These are phyloP conservation scores for Podospora sp. DNA, from an alignment of 495 filamentous ascomycete genomes.

Conservation along the genomic window DNA sequence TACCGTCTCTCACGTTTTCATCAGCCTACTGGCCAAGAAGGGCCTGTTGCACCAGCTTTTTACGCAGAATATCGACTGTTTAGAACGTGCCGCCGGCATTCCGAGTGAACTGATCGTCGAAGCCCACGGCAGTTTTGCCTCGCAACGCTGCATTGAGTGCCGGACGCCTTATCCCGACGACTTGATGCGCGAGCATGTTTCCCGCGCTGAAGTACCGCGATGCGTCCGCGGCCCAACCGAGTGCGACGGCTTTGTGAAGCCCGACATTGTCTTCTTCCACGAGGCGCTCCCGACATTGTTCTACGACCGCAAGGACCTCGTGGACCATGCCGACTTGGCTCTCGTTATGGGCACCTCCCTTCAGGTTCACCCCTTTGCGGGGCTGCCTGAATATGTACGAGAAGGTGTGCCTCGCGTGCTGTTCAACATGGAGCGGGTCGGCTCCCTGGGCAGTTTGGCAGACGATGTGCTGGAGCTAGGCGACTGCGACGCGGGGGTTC, in stretches of 20 bases:
- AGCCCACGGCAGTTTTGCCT: slow-evolving; percentile 93
- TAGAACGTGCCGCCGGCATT: slow-evolving; percentile 87
- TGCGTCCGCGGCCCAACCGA: slow-evolving; percentile 48
- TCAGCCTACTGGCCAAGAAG: slow-evolving; percentile 71
- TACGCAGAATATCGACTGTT: slow-evolving; percentile 96
- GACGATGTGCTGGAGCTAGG: slow-evolving; percentile 46
- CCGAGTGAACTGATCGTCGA: slow-evolving; percentile 81
- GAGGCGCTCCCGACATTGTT: slow-evolving; percentile 73
- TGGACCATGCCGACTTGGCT: slow-evolving; percentile 70
- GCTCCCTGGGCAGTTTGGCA: slow-evolving; percentile 65
- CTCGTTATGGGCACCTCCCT: slow-evolving; percentile 94
- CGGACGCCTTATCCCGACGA: slow-evolving; percentile 67
- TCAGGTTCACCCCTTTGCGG: slow-evolving; percentile 86
- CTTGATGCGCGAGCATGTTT: slow-evolving; percentile 69
- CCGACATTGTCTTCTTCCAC: slow-evolving; percentile 96
- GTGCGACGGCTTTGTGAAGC: slow-evolving; percentile 87
- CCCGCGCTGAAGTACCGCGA: slow-evolving; percentile 63
- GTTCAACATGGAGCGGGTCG: slow-evolving; percentile 87
- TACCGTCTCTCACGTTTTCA: slow-evolving; percentile 84
- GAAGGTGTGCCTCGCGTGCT: slow-evolving; percentile 72
- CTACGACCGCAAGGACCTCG: slow-evolving; percentile 58
- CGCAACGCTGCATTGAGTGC: slow-evolving; percentile 89
- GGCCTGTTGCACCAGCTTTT: slow-evolving; percentile 81
- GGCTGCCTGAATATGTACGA: slow-evolving; percentile 65
- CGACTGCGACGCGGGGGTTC: slow-evolving; percentile 78